Conservation (phyloP, 345 rosid genomes). For the Eucalyptus tenuipes region DNA sequence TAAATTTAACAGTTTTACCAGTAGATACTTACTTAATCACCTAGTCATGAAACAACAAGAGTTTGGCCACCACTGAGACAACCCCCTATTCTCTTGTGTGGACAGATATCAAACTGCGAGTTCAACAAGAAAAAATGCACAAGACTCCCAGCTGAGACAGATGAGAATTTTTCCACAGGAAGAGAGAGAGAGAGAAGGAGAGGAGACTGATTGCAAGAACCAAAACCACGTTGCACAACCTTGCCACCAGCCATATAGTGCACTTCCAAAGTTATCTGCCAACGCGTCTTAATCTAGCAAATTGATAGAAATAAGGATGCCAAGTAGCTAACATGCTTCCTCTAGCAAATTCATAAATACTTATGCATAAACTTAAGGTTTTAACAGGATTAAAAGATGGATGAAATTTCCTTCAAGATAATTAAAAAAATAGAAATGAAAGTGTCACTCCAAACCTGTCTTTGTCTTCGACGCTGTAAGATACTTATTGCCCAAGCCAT, state of each 20-base stretch:
- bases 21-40: not conserved
- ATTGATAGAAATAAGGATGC: not conserved
- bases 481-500: slow-evolving; percentile 99
- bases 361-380: not conserved
- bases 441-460: slow-evolving; percentile 44
- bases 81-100: not conserved
- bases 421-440: not conserved
- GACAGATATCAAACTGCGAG: not conserved
- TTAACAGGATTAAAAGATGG: not conserved
- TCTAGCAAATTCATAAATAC: not conserved
- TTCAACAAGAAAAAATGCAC: not conserved
- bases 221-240: not conserved
- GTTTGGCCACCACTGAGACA: not conserved
- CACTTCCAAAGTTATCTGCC: not conserved
- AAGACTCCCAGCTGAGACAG: not conserved
- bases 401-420: not conserved
- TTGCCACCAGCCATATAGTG: not conserved
- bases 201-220: not conserved
- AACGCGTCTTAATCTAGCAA: not conserved
- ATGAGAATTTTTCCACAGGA: not conserved
- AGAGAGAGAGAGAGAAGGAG: not conserved
- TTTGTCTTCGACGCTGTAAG: slow-evolving; percentile 85
- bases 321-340: not conserved
- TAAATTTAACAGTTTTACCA: not conserved
- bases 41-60: not conserved